Base-by-base conservation (phyloP, 1,284 basidiomycete species). In the Exsudoporus floridanus region DNA sequence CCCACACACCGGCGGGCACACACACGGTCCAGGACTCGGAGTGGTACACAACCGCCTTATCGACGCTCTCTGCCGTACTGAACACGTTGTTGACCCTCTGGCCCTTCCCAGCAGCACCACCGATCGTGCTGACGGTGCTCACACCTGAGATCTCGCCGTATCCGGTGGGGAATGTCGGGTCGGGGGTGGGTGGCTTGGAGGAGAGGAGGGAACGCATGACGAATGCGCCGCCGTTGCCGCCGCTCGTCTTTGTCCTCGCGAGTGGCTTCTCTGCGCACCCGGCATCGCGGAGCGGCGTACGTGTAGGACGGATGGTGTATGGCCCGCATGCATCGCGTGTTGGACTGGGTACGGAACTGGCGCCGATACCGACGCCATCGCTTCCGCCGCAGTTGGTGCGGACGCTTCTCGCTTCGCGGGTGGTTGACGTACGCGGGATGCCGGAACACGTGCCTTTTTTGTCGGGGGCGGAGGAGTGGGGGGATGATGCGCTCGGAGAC, bases 351-450 rank as follows among this genome's bases (percentile, higher is more conserved):
- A 7, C 12, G 10, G 12, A 31, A 18, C 1, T 16, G 31, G 5
- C 16, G 6, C 34, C 19, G 12, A 38, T 54, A 25, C 55, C 62
- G 13, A 62, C 63, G 23, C 62, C 62, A 9, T 55, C 61, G 30
- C 54, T 70, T 12, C 66, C 69, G 2, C 66, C 69, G 7, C 61
- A 70, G 31, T 58, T 71, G 21, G 52, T 69, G 27, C 66, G 66
- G 13, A 70, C 56, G 16, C 52, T 67, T 7, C 35, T 67, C 14
- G 54, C 66, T 28, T 65, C 49, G 5, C 37, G 35, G 0, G 19
- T 25, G 2, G 39, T 69, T 1, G 57, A 60, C 10, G 59, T 62
- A 2, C 47, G 46, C 0, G 62, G 65, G 5, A 58, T 67, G 4
- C 70, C 71, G 55, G 46, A 57, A n/a, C 43, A 60, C 37, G 23